Evolutionary conservation across 106 monocot species (phyloP).

Genomic region (Apostasia ramifera): DNA sequence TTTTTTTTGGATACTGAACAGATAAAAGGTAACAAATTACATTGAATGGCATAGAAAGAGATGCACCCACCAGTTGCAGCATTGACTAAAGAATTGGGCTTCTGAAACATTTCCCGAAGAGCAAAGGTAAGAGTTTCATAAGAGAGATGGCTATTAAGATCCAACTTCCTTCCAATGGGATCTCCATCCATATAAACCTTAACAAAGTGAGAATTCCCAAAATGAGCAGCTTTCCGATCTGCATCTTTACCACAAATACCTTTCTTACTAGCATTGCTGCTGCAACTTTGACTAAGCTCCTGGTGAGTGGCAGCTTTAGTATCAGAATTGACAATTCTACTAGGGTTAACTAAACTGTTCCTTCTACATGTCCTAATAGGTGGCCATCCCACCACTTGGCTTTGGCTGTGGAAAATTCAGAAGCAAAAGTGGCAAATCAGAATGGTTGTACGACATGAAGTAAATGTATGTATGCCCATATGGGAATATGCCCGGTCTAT

Average conservation of each 20-base stretch:
- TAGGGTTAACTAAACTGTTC: constrained; percentile 59
- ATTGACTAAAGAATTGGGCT: constrained; percentile 12
- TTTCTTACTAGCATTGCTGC: constrained; percentile 13
- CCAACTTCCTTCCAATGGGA: constrained; percentile 87
- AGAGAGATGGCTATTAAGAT: constrained; percentile 53
- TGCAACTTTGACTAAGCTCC: constrained; percentile 1
- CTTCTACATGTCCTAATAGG: constrained; percentile 78
- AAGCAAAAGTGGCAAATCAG: background rate
- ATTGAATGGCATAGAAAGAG: background rate
- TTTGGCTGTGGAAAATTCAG: constrained; percentile 8
- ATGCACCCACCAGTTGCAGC: constrained; percentile 4
- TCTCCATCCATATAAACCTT: constrained; percentile 97
- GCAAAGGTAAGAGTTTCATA: constrained; percentile 53
- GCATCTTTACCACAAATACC: constrained; percentile 6
- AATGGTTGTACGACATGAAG: background rate
- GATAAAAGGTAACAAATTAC: background rate
- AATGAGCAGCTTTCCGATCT: background rate
- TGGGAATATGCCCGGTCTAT: background rate
- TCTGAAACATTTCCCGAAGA: constrained; percentile 76
- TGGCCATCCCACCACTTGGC: constrained; percentile 90
- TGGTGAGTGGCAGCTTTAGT: background rate
- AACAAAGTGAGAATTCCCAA: constrained; percentile 31
- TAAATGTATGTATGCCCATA: background rate
- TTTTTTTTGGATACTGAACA: background rate
- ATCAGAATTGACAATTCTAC: constrained; percentile 23